Evolutionary conservation across 2,329 filamentous ascomycete genomes (phyloP).

Genomic region (Fusarium sp.): DNA sequence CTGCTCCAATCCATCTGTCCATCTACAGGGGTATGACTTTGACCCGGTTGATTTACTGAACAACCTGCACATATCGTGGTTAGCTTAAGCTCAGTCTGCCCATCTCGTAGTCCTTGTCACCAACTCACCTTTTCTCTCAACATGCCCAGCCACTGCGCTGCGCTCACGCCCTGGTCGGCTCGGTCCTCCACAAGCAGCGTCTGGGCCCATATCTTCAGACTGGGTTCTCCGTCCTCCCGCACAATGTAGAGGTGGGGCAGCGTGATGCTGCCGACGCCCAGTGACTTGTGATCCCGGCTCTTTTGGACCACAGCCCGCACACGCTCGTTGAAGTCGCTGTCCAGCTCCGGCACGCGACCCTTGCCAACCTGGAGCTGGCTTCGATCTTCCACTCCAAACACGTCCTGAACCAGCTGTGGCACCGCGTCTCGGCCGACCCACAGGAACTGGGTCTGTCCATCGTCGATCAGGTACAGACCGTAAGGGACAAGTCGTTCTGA

Average conservation of each 20-base stretch:
- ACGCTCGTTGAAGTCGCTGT: constrained; percentile 96
- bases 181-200: constrained; percentile 95
- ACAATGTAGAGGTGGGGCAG: constrained; percentile 94
- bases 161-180: constrained; percentile 92
- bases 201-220: constrained; percentile 95
- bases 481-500: constrained; percentile 90
- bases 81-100: constrained; percentile 18
- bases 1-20: constrained; percentile 28
- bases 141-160: constrained; percentile 92
- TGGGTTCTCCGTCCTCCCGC: constrained; percentile 95
- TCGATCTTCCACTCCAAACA: constrained; percentile 89
- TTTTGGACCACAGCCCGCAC: constrained; percentile 92
- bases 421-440: constrained; percentile 96
- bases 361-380: constrained; percentile 92
- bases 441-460: constrained; percentile 96
- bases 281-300: constrained; percentile 86
- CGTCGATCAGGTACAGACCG: constrained; percentile 95
- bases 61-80: constrained; percentile 46
- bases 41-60: constrained; percentile 47
- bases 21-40: constrained; percentile 33
- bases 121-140: constrained; percentile 89
- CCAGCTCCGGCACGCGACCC: constrained; percentile 84
- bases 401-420: constrained; percentile 86
- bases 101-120: constrained; percentile 4
- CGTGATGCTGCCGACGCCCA: constrained; percentile 92